Percentiles rank a stretch among this genome's conserved stretches.
phyloP scores from a whole-genome alignment of 345 rosid species.

The Theobroma cacao region DNA sequence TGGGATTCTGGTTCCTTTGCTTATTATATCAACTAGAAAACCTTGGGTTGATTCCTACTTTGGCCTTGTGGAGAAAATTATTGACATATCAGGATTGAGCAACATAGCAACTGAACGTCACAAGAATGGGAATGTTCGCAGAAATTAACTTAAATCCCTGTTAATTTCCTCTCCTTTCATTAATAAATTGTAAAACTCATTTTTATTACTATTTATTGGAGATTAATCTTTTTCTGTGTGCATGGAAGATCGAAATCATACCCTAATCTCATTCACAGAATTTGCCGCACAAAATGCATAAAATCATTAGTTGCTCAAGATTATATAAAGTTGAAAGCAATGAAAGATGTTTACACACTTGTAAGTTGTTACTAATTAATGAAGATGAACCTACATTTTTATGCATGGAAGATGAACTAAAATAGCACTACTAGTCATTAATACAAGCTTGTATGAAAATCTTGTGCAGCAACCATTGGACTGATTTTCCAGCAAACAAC shows the following conservation, averaged over 20 bases:
- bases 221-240: background rate
- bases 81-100: background rate
- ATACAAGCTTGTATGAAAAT: too few species aligned
- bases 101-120: background rate
- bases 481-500: too few species aligned
- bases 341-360: too few species aligned
- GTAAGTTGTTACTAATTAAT: too few species aligned
- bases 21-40: constrained; percentile 18
- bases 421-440: background rate
- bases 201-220: background rate
- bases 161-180: background rate
- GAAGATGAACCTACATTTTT: background rate
- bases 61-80: constrained; percentile 26
- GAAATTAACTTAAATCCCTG: background rate
- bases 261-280: background rate
- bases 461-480: too few species aligned
- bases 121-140: background rate
- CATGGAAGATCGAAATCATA: background rate
- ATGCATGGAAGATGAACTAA: background rate
- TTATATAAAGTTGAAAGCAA: background rate
- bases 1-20: constrained; percentile 30
- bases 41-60: constrained; percentile 35
- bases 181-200: background rate
- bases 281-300: background rate
- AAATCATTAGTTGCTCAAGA: too few species aligned